These are phyloP conservation scores for Apiospora arundinis DNA, from an alignment of 2,329 filamentous ascomycete species.

Conservation along the genomic window DNA sequence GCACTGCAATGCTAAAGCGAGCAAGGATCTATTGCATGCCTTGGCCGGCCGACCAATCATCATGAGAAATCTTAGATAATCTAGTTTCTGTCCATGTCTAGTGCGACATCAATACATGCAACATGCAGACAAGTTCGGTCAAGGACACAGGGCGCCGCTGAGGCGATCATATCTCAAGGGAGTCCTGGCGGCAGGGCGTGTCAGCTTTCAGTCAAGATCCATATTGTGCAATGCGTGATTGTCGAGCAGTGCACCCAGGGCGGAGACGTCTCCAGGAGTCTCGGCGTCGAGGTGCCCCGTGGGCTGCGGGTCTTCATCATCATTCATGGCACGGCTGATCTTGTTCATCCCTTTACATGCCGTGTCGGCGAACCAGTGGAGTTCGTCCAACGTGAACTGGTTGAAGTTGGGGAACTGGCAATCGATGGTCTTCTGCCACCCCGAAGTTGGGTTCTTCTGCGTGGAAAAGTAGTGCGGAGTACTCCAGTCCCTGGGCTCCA, in stretches of 20 bases:
- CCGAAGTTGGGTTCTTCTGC: constrained; percentile 47
- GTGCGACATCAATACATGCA: neutral
- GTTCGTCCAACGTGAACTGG: constrained; percentile 49
- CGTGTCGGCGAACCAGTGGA: constrained; percentile 52
- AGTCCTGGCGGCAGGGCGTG: neutral
- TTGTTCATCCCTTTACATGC: constrained; percentile 52
- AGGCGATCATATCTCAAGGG: neutral
- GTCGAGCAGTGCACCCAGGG: neutral
- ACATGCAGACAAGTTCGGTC: neutral
- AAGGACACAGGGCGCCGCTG: neutral
- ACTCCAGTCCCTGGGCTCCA: constrained; percentile 40
- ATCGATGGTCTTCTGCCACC: constrained; percentile 51
- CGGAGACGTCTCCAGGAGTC: neutral
- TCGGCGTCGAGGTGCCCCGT: neutral
- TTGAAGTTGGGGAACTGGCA: constrained; percentile 53
- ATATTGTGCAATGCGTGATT: neutral
- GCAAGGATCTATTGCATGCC: neutral
- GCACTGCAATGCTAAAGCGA: neutral
- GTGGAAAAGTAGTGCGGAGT: constrained; percentile 38
- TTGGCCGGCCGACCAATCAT: neutral
- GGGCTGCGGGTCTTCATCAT: constrained; percentile 20
- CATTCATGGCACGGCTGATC: constrained; percentile 41
- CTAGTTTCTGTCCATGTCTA: neutral
- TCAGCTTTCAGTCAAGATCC: neutral
- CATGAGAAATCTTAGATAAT: neutral